phyloP scores from a whole-genome alignment of 1,284 basidiomycete species.

The Ustilago nuda region DNA sequence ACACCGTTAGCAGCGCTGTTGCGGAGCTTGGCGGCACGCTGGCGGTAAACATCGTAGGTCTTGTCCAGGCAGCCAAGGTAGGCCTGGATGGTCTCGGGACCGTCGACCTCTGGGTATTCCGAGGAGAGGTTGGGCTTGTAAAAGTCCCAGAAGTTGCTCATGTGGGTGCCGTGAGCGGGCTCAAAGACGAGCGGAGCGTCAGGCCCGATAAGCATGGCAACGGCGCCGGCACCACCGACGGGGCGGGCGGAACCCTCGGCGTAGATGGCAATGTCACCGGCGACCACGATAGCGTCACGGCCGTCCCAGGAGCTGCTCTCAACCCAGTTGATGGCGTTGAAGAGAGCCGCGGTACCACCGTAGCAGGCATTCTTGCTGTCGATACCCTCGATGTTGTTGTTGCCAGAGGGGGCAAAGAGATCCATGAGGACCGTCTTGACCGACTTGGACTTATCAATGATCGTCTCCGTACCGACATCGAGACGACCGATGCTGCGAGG shows the following conservation, averaged over 20 bases:
- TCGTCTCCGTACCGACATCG: slow-evolving; percentile 97
- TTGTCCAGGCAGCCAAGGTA: slow-evolving; percentile 94
- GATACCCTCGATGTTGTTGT: slow-evolving; percentile 97
- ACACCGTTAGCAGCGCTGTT: slow-evolving; percentile 38
- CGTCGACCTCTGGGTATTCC: slow-evolving; percentile 97
- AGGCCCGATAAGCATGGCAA: slow-evolving; percentile 93
- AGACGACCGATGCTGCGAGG: slow-evolving; percentile 95
- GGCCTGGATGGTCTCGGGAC: slow-evolving; percentile 93
- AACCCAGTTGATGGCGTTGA: slow-evolving; percentile 93
- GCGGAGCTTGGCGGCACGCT: slow-evolving; percentile 78
- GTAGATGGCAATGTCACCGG: slow-evolving; percentile 97
- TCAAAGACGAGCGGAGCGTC: slow-evolving; percentile 94
- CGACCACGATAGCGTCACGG: slow-evolving; percentile 95
- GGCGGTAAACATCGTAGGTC: slow-evolving; percentile 86
- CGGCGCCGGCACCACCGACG: slow-evolving; percentile 95
- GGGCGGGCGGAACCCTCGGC: slow-evolving; percentile 94
- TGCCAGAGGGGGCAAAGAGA: slow-evolving; percentile 89
- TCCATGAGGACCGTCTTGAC: slow-evolving; percentile 99
- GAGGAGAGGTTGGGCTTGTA: slow-evolving; percentile 69
- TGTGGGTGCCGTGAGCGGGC: slow-evolving; percentile 95
- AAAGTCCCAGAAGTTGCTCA: slow-evolving; percentile 87
- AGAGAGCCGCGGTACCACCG: slow-evolving; percentile 95
- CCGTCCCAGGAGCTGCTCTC: slow-evolving; percentile 98
- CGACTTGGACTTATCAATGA: slow-evolving; percentile 99
- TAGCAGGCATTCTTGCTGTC: slow-evolving; percentile 99